A percentile compares a stretch with the other conserved stretches of the same genome.
Conservation (phyloP, 176 grass and related monocot species). For the Triticum timopheevii region DNA sequence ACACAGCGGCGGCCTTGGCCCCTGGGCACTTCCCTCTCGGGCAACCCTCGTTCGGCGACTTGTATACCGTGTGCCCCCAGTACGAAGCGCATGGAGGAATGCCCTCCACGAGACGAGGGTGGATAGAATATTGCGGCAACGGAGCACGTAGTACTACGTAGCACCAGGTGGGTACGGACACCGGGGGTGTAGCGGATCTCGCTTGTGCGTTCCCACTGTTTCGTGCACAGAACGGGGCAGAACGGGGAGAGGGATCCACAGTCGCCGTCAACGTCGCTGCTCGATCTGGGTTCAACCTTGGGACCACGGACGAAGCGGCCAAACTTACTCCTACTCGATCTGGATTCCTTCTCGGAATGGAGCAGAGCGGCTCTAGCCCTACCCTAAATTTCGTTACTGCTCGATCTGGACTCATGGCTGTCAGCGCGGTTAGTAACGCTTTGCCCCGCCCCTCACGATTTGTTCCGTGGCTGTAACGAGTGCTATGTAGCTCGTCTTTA, state of each 20-base stretch:
- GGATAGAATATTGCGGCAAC: background rate
- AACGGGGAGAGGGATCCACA: background rate
- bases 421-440: background rate
- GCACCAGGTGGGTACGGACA: background rate
- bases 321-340: background rate
- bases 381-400: background rate
- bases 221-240: background rate
- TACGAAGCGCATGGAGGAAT: background rate
- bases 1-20: no score
- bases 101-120: background rate
- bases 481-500: background rate
- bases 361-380: background rate
- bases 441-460: background rate
- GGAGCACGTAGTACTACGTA: background rate
- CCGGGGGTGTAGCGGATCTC: background rate
- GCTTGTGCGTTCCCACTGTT: conserved; percentile 4
- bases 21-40: no score
- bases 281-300: background rate
- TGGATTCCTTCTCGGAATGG: background rate
- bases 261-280: conserved; percentile 9
- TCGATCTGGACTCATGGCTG: background rate
- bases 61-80: background rate
- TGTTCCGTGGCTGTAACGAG: background rate
- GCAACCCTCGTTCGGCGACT: no score
- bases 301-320: background rate